Evolutionary conservation across 1,284 basidiomycete species (phyloP), one percentile per base, ranked within the genome.

Genomic region (Ustilago crameri): DNA sequence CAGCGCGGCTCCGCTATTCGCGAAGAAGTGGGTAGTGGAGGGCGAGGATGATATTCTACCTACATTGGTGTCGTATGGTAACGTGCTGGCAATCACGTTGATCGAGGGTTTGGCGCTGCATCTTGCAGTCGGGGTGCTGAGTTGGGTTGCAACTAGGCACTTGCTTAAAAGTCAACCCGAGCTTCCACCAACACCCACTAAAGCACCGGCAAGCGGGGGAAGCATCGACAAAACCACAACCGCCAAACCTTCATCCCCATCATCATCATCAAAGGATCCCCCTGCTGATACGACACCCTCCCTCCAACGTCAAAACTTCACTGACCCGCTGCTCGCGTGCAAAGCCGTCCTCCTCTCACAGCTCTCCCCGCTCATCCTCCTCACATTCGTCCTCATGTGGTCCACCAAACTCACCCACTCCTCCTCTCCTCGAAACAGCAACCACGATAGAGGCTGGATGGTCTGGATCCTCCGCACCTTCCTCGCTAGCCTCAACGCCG

Each of bases 341-440:
- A 86, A 95, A 17, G 90, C 90, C 3, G 85, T 95, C 4, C 87
- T 95, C 64, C 94, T 93, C 81, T 93, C 93, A 0, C 93, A 93
- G 1, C 85, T 95, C 34, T 90, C 91, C 2, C 95, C 95, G 72
- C 87, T 93, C 9, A 90, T 94, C 80, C 87, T 95, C 4, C 88
- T 94, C 22, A 89, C 92, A 68, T 85, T 92, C 17, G 87, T 95
- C 17, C 89, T 91, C 0, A 89, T 95, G 64, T 95, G 93, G 93
- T 87, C 87, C 26, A 88, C 61, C 17, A 62, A 62, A 27, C 63
- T 71, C 46, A 63, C 72, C n/a, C 61, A 55, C 44, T n/a, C 53
- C 17, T 14, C 41, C 26, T 12, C 38, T 23, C 17, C 20, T 30
- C 12, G 7, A 5, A 30, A 5, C 18, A 18, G 32, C 15, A 30